A percentile compares a stretch with the other conserved stretches of the same genome.
These are phyloP conservation scores for Lineolata rhizophorae DNA, from an alignment of 495 filamentous ascomycete genomes.

Conservation along the genomic window DNA sequence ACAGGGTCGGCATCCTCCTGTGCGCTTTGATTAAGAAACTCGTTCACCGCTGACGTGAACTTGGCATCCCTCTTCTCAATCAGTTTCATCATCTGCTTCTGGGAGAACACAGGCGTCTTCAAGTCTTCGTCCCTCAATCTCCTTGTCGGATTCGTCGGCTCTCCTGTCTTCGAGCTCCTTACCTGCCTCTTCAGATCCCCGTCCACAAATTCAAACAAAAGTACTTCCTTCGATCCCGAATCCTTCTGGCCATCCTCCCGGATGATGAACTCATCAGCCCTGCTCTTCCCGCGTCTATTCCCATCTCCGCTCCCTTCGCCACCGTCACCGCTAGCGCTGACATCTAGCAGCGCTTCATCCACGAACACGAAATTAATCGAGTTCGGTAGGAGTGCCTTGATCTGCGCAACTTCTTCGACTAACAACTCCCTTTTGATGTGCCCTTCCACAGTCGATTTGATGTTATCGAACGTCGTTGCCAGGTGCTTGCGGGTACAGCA, in stretches of 20 bases:
- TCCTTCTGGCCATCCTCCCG: constrained; percentile 10
- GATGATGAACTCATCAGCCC: constrained; percentile 8
- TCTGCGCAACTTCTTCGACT: constrained; percentile 59
- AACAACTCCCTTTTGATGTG: constrained; percentile 50
- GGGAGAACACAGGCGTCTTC: constrained; percentile 84
- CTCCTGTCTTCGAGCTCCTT: constrained; percentile 43
- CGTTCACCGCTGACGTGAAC: constrained; percentile 56
- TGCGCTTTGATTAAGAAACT: constrained; percentile 53
- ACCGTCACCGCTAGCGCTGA: constrained; percentile 50
- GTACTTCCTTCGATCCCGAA: constrained; percentile 32
- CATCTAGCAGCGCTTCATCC: constrained; percentile 55
- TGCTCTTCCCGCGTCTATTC: constrained; percentile 22
- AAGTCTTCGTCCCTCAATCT: constrained; percentile 54
- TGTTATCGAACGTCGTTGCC: constrained; percentile 73
- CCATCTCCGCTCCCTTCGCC: constrained; percentile 15
- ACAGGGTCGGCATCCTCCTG: constrained; percentile 45
- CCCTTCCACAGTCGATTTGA: constrained; percentile 63
- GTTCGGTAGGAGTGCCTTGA: constrained; percentile 53
- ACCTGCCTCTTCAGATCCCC: constrained; percentile 74
- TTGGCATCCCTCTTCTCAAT: constrained; percentile 85
- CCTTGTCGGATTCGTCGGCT: constrained; percentile 37
- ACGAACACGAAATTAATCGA: constrained; percentile 74
- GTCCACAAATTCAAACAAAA: constrained; percentile 85
- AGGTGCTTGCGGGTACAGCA: constrained; percentile 81
- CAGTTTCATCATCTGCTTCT: constrained; percentile 72